Percentiles rank a stretch among this genome's conserved stretches.
Evolutionary conservation across 768 basidiomycete species (phyloP).

Genomic region (Trametes cingulata): DNA sequence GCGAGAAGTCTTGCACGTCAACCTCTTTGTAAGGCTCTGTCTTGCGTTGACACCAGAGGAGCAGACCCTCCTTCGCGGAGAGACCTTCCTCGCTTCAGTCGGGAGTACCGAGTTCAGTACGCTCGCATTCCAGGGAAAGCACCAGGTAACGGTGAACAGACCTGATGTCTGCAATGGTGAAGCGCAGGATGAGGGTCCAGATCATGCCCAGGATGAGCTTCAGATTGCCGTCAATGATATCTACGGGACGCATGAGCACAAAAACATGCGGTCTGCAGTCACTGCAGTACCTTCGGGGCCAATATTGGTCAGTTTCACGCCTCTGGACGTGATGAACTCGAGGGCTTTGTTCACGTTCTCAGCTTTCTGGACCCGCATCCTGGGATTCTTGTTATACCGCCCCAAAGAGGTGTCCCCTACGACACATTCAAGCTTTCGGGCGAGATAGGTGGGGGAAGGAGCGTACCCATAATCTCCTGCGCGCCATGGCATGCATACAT

Average conservation of each 20-base stretch:
- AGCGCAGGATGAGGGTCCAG: conserved; percentile 96
- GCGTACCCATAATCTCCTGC: conserved; percentile 94
- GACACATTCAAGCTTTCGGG: conserved; percentile 10
- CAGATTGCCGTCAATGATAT: conserved; percentile 98
- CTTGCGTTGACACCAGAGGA: conserved; percentile 98
- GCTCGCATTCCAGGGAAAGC: no score
- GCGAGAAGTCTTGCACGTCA: conserved; percentile 89
- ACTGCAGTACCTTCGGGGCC: conserved; percentile 78
- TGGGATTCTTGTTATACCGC: conserved; percentile 87
- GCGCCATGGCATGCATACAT: neutral
- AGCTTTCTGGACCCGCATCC: conserved; percentile 93
- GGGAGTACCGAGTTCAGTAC: no score
- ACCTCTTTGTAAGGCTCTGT: conserved; percentile 91
- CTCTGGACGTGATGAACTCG: conserved; percentile 91
- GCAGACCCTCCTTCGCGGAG: conserved; percentile 95
- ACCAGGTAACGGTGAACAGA: no score
- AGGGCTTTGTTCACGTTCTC: conserved; percentile 98
- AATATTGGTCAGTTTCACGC: conserved; percentile 96
- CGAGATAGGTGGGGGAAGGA: conserved; percentile 3
- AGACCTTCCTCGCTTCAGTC: conserved; percentile 93
- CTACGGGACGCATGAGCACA: conserved; percentile 41
- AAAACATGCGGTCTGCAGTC: neutral
- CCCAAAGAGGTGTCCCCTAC: conserved; percentile 89
- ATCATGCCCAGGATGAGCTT: conserved; percentile 99
- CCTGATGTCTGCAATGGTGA: conserved; percentile 99